phyloP scores from a whole-genome alignment of 2,329 filamentous ascomycete species.

The Fusarium camptoceras region DNA sequence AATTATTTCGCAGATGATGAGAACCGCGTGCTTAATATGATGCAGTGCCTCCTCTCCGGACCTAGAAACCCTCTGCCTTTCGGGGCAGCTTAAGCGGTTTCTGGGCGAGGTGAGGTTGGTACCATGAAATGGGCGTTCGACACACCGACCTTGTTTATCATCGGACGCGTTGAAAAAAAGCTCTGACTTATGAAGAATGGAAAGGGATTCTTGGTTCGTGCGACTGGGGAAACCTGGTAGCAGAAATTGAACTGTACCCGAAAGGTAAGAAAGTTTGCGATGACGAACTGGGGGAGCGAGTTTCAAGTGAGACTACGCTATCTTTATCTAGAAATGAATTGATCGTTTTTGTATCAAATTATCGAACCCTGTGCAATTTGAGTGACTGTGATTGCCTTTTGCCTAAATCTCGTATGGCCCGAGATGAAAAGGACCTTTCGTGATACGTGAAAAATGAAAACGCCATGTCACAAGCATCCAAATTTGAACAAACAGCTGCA shows the following conservation, averaged over 20 bases:
- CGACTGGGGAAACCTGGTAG: conserved; percentile 12
- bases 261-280: conserved; percentile 18
- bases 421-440: conserved; percentile 35
- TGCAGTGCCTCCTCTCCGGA: conserved; percentile 72
- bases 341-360: not conserved
- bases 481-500: not conserved
- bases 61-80: conserved; percentile 82
- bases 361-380: not conserved
- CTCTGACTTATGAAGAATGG: conserved; percentile 79
- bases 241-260: conserved; percentile 10
- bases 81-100: conserved; percentile 86
- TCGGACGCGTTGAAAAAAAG: conserved; percentile 97
- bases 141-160: conserved; percentile 95
- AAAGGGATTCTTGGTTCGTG: conserved; percentile 42
- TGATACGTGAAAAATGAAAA: conserved; percentile 27
- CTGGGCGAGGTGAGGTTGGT: conserved; percentile 71
- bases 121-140: conserved; percentile 99
- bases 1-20: conserved; percentile 84
- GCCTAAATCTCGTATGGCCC: not conserved
- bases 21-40: conserved; percentile 98
- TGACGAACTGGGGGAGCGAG: not conserved
- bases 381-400: not conserved
- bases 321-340: not conserved
- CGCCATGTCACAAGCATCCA: not conserved
- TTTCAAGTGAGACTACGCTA: conserved; percentile 15